These are phyloP conservation scores for Nicotiana paniculata DNA, from an alignment of 257 asterid species.

Conservation along the genomic window DNA sequence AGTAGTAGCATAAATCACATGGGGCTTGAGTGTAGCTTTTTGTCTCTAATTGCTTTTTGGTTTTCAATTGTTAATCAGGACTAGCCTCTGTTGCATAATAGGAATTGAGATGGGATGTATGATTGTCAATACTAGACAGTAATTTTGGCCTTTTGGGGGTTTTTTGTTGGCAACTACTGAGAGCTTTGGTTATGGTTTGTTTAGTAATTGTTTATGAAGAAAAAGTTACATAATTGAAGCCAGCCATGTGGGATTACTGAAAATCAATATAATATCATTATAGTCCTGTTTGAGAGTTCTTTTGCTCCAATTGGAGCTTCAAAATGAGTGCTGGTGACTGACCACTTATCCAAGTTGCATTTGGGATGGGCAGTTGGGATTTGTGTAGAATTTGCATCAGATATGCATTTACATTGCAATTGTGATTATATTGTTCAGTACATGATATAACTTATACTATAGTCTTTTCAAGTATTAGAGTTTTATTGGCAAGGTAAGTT, in stretches of 20 bases:
- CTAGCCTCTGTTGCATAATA: background rate
- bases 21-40: slow-evolving; percentile 3
- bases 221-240: background rate
- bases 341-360: background rate
- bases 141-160: background rate
- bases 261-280: background rate
- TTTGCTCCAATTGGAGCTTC: background rate
- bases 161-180: background rate
- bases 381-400: background rate
- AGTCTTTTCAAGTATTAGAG: background rate
- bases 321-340: background rate
- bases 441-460: background rate
- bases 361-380: background rate
- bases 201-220: background rate
- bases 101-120: background rate
- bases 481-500: background rate
- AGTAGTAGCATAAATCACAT: slow-evolving; percentile 4
- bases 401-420: background rate
- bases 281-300: background rate
- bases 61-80: background rate
- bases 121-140: background rate
- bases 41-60: background rate
- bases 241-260: background rate
- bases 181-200: background rate
- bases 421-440: background rate